phyloP scores from a whole-genome alignment of 2,329 filamentous ascomycete species.

The Grosmannia huntii region DNA sequence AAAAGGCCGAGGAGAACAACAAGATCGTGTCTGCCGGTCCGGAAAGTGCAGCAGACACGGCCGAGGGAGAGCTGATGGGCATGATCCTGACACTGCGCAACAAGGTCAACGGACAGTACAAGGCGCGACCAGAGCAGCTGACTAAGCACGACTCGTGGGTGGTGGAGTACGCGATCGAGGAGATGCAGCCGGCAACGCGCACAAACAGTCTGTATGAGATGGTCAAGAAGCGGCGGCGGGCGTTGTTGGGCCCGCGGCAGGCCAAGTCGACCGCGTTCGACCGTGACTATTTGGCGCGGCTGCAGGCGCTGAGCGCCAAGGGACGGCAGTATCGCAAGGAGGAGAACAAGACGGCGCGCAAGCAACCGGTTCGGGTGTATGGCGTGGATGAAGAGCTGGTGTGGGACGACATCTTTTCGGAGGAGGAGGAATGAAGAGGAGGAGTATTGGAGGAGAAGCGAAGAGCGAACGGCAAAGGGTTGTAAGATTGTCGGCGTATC shows the following conservation, averaged over 20 bases:
- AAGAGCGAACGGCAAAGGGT: neutral
- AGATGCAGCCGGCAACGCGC: conserved; percentile 5
- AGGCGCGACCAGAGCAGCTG: conserved; percentile 45
- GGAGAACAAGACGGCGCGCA: conserved; percentile 31
- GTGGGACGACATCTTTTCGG: conserved; percentile 23
- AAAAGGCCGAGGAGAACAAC: neutral
- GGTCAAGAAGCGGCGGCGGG: conserved; percentile 8
- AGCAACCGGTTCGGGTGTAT: conserved; percentile 32
- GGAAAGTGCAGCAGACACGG: neutral
- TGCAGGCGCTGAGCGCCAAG: conserved; percentile 9
- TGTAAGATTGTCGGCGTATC: neutral
- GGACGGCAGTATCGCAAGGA: conserved; percentile 17
- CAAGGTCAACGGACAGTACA: conserved; percentile 52
- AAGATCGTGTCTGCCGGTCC: neutral
- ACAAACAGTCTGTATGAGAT: conserved; percentile 8
- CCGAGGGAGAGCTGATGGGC: conserved; percentile 38
- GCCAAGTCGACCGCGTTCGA: conserved; percentile 4
- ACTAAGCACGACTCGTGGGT: conserved; percentile 41
- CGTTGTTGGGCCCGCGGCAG: neutral
- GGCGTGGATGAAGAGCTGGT: conserved; percentile 24
- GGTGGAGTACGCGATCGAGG: conserved; percentile 65
- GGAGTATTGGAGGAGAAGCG: conserved; percentile 1
- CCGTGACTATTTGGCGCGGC: conserved; percentile 8
- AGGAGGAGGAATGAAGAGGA: neutral
- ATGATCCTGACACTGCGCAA: conserved; percentile 59